Conservation (phyloP, 2,329 filamentous ascomycete genomes). For the Aureobasidium sp. region DNA sequence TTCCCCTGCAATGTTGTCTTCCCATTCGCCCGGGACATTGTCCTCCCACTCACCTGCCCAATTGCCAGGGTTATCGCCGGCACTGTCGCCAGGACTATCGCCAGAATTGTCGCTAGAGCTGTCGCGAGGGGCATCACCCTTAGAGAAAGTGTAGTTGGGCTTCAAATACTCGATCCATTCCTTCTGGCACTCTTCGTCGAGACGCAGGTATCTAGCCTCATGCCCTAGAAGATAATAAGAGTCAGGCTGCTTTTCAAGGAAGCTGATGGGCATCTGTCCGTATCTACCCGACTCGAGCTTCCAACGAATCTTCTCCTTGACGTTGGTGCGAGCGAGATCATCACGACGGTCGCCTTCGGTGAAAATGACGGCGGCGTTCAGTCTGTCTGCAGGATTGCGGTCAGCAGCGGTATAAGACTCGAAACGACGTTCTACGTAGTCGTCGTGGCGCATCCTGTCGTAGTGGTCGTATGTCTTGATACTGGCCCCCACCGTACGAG, state of each 20-base stretch:
- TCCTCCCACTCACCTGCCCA: too few relatives aligned
- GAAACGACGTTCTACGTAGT: background rate
- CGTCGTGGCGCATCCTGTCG: background rate
- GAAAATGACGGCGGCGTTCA: background rate
- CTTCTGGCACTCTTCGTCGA: background rate
- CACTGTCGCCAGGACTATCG: too few relatives aligned
- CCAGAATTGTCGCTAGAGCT: too few relatives aligned
- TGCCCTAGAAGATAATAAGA: background rate
- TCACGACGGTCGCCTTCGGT: background rate
- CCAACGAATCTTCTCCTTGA: background rate
- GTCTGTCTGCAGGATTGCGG: background rate
- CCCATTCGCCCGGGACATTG: too few relatives aligned
- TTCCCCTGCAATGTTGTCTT: too few relatives aligned
- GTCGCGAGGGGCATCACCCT: background rate
- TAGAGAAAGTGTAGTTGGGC: background rate
- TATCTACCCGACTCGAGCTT: conserved; percentile 11
- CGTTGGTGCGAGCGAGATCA: background rate
- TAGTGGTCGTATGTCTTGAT: background rate
- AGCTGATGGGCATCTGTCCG: background rate
- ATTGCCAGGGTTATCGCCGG: too few relatives aligned
- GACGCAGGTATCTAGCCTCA: background rate
- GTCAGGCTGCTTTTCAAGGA: background rate
- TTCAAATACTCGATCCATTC: background rate
- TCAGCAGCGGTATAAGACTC: background rate
- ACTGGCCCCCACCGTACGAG: background rate